Base-by-base conservation (phyloP, 1,139 yeast genomes). In the Suhomyces yuchorum region DNA sequence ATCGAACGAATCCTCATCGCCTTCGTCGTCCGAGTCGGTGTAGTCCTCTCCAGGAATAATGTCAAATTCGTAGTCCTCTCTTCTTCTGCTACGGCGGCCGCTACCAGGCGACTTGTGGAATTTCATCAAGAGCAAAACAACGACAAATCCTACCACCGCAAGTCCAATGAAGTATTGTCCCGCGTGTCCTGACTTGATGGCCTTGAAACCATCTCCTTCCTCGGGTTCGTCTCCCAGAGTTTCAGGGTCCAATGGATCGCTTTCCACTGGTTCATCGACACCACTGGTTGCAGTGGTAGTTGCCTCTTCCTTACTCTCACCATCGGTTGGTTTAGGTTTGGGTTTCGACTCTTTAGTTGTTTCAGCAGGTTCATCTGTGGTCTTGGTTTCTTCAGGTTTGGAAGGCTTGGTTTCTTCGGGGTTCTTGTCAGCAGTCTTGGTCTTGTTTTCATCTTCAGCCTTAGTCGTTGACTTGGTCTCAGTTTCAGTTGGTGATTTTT, bases 61-160 rank as follows among this genome's bases (percentile, higher is more conserved):
- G 63, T 87, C 95, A 63, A 87, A 87, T 63, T 87, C 95, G 60
- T 81, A 86, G 52, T 85, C 87, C 49, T 84, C 88, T 52, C 87
- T 80, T 67, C 91, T 78, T 59, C 86, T 78, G 46, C 80, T 70
- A 47, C 78, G 74, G 48, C 78, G 75, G 7, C 73, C 63, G 48
- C 73, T 66, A 20, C 75, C 75, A n/a, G 78, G 78, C 2, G 73
- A 67, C 56, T 80, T 77, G 47, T 80, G 80, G 61, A 75, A 76
- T 50, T 77, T 70, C 73, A 82, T 80, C 51, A 85, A 73, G 9
- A 81, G 59, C 24, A 83, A 59, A 3, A 82, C 71, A 3, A 80
- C 70, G 3, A 80, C 61, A 54, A 84, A 83, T 14, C 93, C 92
- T 40, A 84, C 56, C 1, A 81, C 71, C 4, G 86, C 78, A 20